Conservation (phyloP, 331 rosid species). For the Prunus yedoensis region DNA sequence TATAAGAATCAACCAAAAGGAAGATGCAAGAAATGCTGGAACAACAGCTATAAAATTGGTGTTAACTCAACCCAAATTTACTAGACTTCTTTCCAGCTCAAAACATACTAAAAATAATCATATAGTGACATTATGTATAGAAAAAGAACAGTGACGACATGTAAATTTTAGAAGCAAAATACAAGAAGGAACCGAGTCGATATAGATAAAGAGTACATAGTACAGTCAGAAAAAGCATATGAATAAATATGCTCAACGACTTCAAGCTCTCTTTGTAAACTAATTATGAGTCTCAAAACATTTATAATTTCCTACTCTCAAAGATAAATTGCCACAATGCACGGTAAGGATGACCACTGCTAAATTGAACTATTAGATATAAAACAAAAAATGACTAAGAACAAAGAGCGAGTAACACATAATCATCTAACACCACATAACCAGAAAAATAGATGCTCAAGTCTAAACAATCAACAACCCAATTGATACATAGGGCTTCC, state of each 20-base stretch:
- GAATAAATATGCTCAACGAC: neutral
- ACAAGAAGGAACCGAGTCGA: neutral
- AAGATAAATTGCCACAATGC: constrained; percentile 25
- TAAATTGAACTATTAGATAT: constrained; percentile 14
- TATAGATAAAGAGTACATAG: neutral
- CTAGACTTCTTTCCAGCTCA: neutral
- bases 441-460: constrained; percentile 32
- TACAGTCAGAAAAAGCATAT: neutral
- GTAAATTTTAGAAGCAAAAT: neutral
- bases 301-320: constrained; percentile 20
- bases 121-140: neutral
- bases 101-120: neutral
- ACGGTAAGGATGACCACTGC: constrained; percentile 26
- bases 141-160: neutral
- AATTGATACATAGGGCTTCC: constrained; percentile 4
- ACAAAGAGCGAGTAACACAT: constrained; percentile 5
- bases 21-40: neutral
- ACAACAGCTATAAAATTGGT: neutral
- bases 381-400: constrained; percentile 17
- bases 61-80: neutral
- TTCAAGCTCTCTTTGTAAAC: neutral
- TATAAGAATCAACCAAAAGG: neutral
- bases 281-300: neutral
- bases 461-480: constrained; percentile 9
- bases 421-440: constrained; percentile 51